Percentiles rank a stretch among this genome's conserved stretches.
Conservation (phyloP, 1,139 yeast genomes). For the Hemisphaericaspora xylofermentans region DNA sequence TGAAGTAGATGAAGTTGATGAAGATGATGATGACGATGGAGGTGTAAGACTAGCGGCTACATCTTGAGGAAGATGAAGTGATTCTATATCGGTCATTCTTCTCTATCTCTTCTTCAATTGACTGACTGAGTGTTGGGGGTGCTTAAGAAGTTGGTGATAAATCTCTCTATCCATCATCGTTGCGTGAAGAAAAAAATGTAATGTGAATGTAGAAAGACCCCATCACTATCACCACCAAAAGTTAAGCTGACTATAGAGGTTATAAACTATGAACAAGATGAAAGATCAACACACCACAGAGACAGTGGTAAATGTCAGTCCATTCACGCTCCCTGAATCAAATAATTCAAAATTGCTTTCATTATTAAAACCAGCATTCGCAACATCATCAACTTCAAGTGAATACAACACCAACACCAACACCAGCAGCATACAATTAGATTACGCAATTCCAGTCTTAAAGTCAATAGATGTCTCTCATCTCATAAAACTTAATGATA, state of each 20-base stretch:
- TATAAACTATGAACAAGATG: no score
- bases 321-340: slow-evolving; percentile 18
- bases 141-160: no score
- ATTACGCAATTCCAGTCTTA: slow-evolving; percentile 22
- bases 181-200: no score
- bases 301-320: slow-evolving; percentile 10
- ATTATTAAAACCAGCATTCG: slow-evolving; percentile 10
- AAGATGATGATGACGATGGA: not conserved
- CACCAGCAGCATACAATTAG: slow-evolving; percentile 4
- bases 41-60: not conserved
- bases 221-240: no score
- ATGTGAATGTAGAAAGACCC: no score
- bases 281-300: not conserved
- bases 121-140: no score
- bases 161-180: no score
- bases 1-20: not conserved
- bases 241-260: no score
- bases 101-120: no score
- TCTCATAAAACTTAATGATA: slow-evolving; percentile 23
- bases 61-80: slow-evolving; percentile 9
- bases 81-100: not conserved
- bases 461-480: slow-evolving; percentile 23
- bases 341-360: slow-evolving; percentile 17
- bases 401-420: not conserved
- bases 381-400: not conserved